Base-by-base conservation (phyloP, 164 flowering plant genomes). In the Dillenia turbinata region DNA sequence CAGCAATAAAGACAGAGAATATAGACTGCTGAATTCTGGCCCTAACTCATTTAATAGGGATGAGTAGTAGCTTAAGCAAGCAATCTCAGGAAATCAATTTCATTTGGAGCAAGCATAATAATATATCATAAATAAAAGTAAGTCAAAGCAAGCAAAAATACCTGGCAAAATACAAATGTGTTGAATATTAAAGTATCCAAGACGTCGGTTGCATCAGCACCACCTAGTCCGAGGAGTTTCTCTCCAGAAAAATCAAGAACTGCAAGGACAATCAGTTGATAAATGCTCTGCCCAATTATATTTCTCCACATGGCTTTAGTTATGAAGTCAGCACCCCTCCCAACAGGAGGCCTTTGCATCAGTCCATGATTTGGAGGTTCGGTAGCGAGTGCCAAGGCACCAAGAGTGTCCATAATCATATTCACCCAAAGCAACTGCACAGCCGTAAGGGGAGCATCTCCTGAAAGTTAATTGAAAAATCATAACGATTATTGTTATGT, bases 301-400 rank as follows among this genome's bases (percentile, higher is more conserved):
- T 85, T 85, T 59, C 88, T 77, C 90, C 90, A 83, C 88, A 86
- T 86, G 56, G 80, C 72, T 62, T 72, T 77, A 22, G 80, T 86
- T 55, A 86, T 84, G 52, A 87, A 82, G 53, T 79, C 73, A 14
- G 74, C 85, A 70, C 60, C 75, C 75, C 83, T 81, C 44, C 85
- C 83, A 45, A 89, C 89, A 2, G 96, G 91, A 33, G 78, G 49
- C 60, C 87, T 83, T 65, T 77, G 77, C 96, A 89, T 85, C 19
- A 89, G 64, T 26, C 76, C 86, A 46, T 85, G 81, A 40, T 73
- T 82, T 53, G 96, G 93, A 12, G 96, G 96, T 67, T 89, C 96
- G 0, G 96, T 89, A 47, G 96, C 96, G 59, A 89, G 77, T 49
- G 92, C 89, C 63, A 84, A 76, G n/a, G 89, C 89, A 63, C 89